phyloP scores from a whole-genome alignment of 192 early-diverging fungal genomes.

The Backusella liffmaniae region DNA sequence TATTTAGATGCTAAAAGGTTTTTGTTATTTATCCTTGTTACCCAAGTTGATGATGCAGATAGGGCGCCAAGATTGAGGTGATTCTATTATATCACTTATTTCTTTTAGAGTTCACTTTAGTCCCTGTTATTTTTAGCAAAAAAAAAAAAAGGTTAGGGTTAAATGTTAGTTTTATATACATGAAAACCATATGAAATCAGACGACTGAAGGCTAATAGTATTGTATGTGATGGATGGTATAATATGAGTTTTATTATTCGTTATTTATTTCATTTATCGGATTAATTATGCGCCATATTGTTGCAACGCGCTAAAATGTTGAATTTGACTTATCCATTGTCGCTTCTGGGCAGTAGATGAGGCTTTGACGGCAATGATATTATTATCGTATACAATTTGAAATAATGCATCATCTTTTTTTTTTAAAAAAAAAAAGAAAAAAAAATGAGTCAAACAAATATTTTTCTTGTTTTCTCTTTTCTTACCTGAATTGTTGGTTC shows the following conservation, averaged over 20 bases:
- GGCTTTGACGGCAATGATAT: conserved; percentile 55
- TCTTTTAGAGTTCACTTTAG: too few relatives aligned
- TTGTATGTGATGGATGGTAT: background rate
- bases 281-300: background rate
- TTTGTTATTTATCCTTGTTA: too few relatives aligned
- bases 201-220: background rate
- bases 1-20: too few relatives aligned
- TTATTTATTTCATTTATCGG: conserved; percentile 1
- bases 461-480: background rate
- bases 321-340: conserved; percentile 56
- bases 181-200: background rate
- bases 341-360: conserved; percentile 51
- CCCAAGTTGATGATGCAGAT: too few relatives aligned
- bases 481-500: conserved; percentile 11
- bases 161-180: background rate
- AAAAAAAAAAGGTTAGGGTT: background rate
- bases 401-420: conserved; percentile 53
- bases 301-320: conserved; percentile 27
- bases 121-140: background rate
- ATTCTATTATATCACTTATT: too few relatives aligned
- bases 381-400: conserved; percentile 56
- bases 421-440: background rate
- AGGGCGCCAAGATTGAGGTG: too few relatives aligned
- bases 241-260: background rate
- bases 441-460: background rate